A percentile compares a stretch with the other conserved stretches of the same genome.
These are phyloP conservation scores for Aspergillus novofumigatus DNA, from an alignment of 2,329 filamentous ascomycete genomes.

Conservation along the genomic window DNA sequence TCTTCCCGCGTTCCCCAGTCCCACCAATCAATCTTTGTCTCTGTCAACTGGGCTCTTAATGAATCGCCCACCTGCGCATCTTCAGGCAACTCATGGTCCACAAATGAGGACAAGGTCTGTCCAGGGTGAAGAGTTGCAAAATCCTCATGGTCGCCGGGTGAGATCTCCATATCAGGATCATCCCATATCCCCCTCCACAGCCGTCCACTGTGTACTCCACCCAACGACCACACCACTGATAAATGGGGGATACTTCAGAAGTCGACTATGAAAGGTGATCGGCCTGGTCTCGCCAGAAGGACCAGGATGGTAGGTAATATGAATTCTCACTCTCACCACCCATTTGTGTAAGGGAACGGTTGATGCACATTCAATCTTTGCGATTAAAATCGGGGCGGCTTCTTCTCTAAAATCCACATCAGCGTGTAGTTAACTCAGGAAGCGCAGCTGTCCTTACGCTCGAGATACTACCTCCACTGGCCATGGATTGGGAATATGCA, in stretches of 20 bases:
- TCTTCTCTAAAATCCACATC: background rate
- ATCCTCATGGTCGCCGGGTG: background rate
- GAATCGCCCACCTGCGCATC: background rate
- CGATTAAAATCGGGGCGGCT: background rate
- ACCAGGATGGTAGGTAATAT: background rate
- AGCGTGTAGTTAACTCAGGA: background rate
- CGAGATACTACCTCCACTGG: background rate
- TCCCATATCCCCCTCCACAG: background rate
- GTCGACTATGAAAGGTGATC: background rate
- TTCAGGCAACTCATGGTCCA: background rate
- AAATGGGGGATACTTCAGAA: background rate
- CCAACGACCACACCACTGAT: background rate
- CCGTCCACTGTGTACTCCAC: background rate
- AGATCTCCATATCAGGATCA: conserved; percentile 1
- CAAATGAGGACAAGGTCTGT: background rate
- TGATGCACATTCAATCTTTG: background rate
- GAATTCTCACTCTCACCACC: background rate
- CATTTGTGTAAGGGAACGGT: background rate
- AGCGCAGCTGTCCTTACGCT: background rate
- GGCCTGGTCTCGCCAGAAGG: background rate
- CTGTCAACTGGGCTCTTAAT: background rate
- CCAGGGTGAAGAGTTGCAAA: background rate
- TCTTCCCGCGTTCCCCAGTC: background rate
- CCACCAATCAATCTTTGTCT: background rate
- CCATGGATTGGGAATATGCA: background rate